Evolutionary conservation across 2,329 filamentous ascomycete genomes (phyloP).

Genomic region (Pseudogymnoascus sp.): DNA sequence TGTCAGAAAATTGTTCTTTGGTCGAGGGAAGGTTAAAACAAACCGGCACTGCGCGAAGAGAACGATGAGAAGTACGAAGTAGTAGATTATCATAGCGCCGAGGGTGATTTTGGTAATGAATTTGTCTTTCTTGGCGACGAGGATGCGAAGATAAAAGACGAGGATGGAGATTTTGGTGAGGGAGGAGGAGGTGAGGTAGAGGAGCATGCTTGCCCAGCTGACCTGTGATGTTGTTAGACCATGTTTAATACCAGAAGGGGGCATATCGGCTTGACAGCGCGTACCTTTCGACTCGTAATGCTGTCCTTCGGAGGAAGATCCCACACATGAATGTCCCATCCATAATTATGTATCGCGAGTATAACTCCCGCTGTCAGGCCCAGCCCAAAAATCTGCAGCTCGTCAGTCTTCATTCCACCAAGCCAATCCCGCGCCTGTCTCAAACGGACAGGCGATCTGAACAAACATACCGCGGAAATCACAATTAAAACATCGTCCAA

Average conservation of each 20-base stretch:
- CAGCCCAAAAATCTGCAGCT: conserved; percentile 27
- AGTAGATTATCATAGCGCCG: not conserved
- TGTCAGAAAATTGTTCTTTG: not conserved
- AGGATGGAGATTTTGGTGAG: conserved; percentile 13
- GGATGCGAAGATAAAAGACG: conserved; percentile 13
- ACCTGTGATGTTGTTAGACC: not conserved
- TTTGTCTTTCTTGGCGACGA: not conserved
- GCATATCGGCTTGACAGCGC: not conserved
- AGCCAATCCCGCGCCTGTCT: not conserved
- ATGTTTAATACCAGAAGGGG: not conserved
- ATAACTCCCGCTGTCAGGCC: conserved; percentile 29
- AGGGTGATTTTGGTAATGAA: conserved; percentile 3
- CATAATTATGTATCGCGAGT: conserved; percentile 27
- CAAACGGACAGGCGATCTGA: not conserved
- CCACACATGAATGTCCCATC: conserved; percentile 35
- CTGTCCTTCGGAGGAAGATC: conserved; percentile 29
- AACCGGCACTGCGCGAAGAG: conserved; percentile 7
- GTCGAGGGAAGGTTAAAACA: not conserved
- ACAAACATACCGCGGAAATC: conserved; percentile 29
- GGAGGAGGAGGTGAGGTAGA: conserved; percentile 9
- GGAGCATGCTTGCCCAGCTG: conserved; percentile 9
- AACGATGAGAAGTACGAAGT: not conserved
- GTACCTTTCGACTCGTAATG: conserved; percentile 27
- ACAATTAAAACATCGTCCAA: conserved; percentile 39
- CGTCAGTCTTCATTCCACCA: conserved; percentile 11